phyloP scores from a whole-genome alignment of 1,284 basidiomycete genomes.

The Sanghuangporus sanghuang region DNA sequence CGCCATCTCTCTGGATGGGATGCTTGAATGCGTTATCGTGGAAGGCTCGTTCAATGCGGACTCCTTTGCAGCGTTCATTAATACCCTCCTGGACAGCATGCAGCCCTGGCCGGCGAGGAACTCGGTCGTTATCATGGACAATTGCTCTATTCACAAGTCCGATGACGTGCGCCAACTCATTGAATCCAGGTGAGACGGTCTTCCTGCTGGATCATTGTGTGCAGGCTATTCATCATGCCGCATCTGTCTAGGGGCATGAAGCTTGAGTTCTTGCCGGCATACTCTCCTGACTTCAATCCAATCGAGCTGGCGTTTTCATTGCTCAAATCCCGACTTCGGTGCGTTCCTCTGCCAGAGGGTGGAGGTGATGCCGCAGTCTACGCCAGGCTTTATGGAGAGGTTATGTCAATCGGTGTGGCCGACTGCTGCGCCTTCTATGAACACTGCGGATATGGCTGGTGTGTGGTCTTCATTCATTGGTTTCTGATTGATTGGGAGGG shows the following conservation, averaged over 20 bases:
- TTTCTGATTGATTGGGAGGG: no score
- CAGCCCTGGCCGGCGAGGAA: no score
- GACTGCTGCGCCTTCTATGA: neutral
- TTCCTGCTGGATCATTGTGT: neutral
- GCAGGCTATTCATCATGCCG: neutral
- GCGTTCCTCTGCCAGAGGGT: neutral
- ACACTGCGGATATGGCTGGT: no score
- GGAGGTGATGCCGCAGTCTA: neutral
- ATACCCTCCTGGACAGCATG: no score
- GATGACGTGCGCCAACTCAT: neutral
- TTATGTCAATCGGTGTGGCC: neutral
- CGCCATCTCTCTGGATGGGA: no score
- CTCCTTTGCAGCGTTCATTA: neutral
- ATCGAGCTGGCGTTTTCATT: slow-evolving; percentile 19
- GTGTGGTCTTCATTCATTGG: no score
- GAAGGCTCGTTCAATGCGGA: no score
- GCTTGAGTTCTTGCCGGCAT: slow-evolving; percentile 18
- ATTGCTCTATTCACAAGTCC: no score
- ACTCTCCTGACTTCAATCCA: slow-evolving; percentile 22
- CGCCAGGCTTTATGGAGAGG: neutral
- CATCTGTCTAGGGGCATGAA: slow-evolving; percentile 13
- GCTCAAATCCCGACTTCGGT: slow-evolving; percentile 7
- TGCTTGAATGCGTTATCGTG: no score
- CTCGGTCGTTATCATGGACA: no score
- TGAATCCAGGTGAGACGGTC: neutral